Percentiles rank a stretch among this genome's conserved stretches.
phyloP scores from a whole-genome alignment of 805 yeast genomes.

The Lachancea nothofagi region DNA sequence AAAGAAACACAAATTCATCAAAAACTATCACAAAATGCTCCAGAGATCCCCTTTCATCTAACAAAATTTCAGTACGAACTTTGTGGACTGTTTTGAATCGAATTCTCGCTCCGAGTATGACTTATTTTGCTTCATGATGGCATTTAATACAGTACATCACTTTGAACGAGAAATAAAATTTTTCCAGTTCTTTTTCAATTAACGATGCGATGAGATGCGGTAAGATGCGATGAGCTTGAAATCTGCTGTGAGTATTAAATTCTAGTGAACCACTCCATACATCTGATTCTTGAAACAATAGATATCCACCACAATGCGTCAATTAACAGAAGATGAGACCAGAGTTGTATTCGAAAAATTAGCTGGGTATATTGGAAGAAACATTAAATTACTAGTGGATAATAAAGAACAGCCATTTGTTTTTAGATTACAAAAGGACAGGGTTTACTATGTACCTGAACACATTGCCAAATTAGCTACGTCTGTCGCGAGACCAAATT shows the following conservation, averaged over 20 bases:
- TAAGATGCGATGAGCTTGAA: conserved; percentile 7
- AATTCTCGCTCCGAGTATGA: too few relatives aligned
- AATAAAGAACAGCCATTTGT: conserved; percentile 81
- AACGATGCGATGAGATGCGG: conserved; percentile 20
- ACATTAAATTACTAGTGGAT: conserved; percentile 81
- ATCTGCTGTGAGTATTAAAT: background rate
- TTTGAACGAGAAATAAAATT: conserved; percentile 9
- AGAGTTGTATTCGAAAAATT: conserved; percentile 92
- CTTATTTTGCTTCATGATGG: background rate
- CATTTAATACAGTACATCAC: background rate
- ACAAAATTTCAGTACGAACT: too few relatives aligned
- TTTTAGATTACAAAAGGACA: conserved; percentile 89
- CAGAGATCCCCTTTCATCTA: too few relatives aligned
- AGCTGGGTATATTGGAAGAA: conserved; percentile 95
- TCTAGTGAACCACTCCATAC: background rate
- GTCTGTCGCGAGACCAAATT: conserved; percentile 77
- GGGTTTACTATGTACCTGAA: conserved; percentile 90
- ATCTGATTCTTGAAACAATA: background rate
- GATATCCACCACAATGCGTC: conserved; percentile 56
- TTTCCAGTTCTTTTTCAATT: conserved; percentile 9
- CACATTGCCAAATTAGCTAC: conserved; percentile 82
- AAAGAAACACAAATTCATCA: too few relatives aligned
- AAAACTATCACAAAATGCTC: too few relatives aligned
- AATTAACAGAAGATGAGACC: conserved; percentile 94
- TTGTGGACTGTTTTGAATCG: too few relatives aligned